Conservation (phyloP, 805 yeast species). For the Helenozyma rhizophorensis region DNA sequence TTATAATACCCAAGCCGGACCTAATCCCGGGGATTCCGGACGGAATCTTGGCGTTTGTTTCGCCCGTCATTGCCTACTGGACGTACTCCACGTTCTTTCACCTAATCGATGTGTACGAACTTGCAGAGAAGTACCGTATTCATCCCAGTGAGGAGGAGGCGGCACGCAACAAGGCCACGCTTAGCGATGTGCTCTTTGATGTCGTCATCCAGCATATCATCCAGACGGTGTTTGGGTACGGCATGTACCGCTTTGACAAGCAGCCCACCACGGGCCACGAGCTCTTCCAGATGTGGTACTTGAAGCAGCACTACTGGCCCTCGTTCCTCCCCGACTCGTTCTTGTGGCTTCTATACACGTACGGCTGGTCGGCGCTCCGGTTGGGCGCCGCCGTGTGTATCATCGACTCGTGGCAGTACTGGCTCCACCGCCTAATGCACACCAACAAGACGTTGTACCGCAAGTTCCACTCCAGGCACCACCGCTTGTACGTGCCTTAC, state of each 20-base stretch:
- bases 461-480: constrained; percentile 90
- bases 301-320: constrained; percentile 35
- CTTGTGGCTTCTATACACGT: constrained; percentile 54
- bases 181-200: constrained; percentile 68
- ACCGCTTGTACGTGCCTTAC: constrained; percentile 89
- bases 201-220: constrained; percentile 81
- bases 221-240: constrained; percentile 68
- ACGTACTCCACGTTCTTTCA: constrained; percentile 67
- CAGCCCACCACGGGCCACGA: constrained; percentile 50
- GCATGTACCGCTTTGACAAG: constrained; percentile 54
- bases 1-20: constrained; percentile 27
- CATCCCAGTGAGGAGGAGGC: constrained; percentile 88
- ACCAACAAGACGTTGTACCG: constrained; percentile 69
- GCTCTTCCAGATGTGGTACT: constrained; percentile 42
- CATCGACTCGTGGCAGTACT: constrained; percentile 94
- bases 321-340: constrained; percentile 43
- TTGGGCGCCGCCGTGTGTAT: constrained; percentile 61
- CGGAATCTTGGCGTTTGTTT: constrained; percentile 61
- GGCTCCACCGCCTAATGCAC: constrained; percentile 88
- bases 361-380: constrained; percentile 58
- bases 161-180: constrained; percentile 69
- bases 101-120: constrained; percentile 63
- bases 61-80: constrained; percentile 89
- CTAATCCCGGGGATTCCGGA: constrained; percentile 66
- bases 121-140: constrained; percentile 80